These are phyloP conservation scores for Rhodotorula sp. DNA, from an alignment of 1,284 basidiomycete genomes.

Conservation along the genomic window DNA sequence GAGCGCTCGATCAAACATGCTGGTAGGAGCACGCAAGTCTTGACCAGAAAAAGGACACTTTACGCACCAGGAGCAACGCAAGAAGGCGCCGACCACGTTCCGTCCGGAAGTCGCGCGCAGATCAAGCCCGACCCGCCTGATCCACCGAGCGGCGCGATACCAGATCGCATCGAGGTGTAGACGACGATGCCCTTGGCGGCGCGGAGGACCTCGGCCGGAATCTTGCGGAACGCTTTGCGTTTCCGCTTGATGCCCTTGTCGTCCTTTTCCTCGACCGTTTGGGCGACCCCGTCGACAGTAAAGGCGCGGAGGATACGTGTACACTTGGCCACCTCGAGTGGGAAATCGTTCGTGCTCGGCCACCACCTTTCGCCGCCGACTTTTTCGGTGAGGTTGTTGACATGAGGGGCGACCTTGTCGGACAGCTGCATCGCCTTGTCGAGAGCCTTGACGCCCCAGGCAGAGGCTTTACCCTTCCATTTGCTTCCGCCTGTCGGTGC, in stretches of 20 bases:
- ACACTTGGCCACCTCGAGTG: slow-evolving; percentile 46
- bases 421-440: slow-evolving; percentile 21
- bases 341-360: slow-evolving; percentile 56
- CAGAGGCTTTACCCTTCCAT: slow-evolving; percentile 17
- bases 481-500: background rate
- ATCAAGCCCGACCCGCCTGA: slow-evolving; percentile 56
- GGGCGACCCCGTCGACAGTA: slow-evolving; percentile 50
- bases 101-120: slow-evolving; percentile 52
- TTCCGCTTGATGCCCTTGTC: slow-evolving; percentile 46
- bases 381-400: slow-evolving; percentile 14
- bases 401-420: slow-evolving; percentile 12
- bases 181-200: slow-evolving; percentile 48
- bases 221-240: slow-evolving; percentile 54
- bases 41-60: slow-evolving; percentile 14
- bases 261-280: slow-evolving; percentile 27
- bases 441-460: slow-evolving; percentile 19
- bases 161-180: slow-evolving; percentile 38
- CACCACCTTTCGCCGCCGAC: slow-evolving; percentile 56
- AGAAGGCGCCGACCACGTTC: slow-evolving; percentile 56
- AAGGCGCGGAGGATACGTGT: slow-evolving; percentile 55
- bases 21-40: background rate
- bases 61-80: slow-evolving; percentile 56
- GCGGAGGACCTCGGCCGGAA: slow-evolving; percentile 55
- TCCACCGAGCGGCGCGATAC: slow-evolving; percentile 57
- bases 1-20: too few species aligned